Base-by-base conservation (phyloP, 768 basidiomycete genomes). In the Coprinopsis marcescibilis region DNA sequence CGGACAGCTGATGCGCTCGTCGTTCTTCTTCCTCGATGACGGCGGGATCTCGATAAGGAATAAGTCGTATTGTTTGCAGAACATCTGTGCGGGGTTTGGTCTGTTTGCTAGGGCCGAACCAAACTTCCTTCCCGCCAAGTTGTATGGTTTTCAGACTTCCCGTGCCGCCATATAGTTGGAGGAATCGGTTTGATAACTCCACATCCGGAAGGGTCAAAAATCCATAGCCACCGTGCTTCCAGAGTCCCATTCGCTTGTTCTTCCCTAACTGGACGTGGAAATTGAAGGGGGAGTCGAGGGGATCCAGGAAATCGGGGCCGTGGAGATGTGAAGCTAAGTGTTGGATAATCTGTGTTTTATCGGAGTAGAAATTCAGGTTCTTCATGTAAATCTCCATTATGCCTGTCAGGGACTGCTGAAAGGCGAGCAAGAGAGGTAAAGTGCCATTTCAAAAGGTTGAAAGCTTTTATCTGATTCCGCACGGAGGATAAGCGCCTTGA, bases 241-340 rank as follows among this genome's bases (percentile, higher is more conserved):
- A 58, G 13, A 48, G 45, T 0, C 61, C 51, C 30, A 49, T 41
- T 30, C 38, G 51, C 35, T 62, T 70, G 48, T 68, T 66, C 27
- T 62, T 66, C 56, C 75, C 73, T 13, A 82, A 64, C 38, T 63
- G 60, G 4, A 82, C 70, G 32, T 77, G 66, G 52, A 83, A 84
- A 52, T 83, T 83, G 15, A 78, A 53, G 0, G 57, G 70, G 1
- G 58, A 49, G 0, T 49, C 42, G 3, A 62, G 57, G 34, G 58
- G 53, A 1, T 35, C 41, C 3, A 60, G 52, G 58, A 75, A 80
- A 3, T 54, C 55, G 3, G 67, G 62, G 2, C 55, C 45, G 52
- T 85, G 81, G 1, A 85, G 65, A 43, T 76, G 55, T 0, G 25
- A 52, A 3, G 75, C 75, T 7, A 85, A 54, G 6, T 60, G 57